Conservation (phyloP, 345 rosid species). For the Lenwebbia sp. region DNA sequence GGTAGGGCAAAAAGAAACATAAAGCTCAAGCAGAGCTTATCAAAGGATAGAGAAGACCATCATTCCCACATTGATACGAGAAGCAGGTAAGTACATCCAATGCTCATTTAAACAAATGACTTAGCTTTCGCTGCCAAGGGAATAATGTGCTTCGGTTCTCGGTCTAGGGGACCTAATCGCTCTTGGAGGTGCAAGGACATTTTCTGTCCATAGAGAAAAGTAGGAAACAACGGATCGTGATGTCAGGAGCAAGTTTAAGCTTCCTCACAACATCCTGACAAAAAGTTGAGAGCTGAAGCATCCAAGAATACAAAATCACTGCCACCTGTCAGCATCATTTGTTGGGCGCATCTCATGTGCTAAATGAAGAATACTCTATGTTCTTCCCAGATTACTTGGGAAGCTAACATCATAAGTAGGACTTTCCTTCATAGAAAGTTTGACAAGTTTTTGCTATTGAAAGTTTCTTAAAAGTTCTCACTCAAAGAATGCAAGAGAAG, state of each 20-base stretch:
- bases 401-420: neutral
- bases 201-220: slow-evolving; percentile 6
- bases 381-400: neutral
- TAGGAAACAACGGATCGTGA: neutral
- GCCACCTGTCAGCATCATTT: neutral
- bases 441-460: neutral
- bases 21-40: neutral
- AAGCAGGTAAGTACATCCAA: slow-evolving; percentile 4
- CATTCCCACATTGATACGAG: neutral
- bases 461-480: neutral
- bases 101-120: neutral
- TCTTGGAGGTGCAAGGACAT: slow-evolving; percentile 17
- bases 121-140: neutral
- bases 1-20: slow-evolving; percentile 3
- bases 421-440: neutral
- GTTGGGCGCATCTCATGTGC: neutral
- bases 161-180: slow-evolving; percentile 1
- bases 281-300: neutral
- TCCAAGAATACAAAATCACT: neutral
- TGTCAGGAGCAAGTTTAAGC: neutral
- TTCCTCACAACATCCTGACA: neutral
- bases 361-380: neutral
- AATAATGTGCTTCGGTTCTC: neutral
- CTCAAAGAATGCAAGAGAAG: neutral
- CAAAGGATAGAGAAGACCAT: neutral